Conservation (phyloP, 495 filamentous ascomycete species). For the Aspergillus diversus region DNA sequence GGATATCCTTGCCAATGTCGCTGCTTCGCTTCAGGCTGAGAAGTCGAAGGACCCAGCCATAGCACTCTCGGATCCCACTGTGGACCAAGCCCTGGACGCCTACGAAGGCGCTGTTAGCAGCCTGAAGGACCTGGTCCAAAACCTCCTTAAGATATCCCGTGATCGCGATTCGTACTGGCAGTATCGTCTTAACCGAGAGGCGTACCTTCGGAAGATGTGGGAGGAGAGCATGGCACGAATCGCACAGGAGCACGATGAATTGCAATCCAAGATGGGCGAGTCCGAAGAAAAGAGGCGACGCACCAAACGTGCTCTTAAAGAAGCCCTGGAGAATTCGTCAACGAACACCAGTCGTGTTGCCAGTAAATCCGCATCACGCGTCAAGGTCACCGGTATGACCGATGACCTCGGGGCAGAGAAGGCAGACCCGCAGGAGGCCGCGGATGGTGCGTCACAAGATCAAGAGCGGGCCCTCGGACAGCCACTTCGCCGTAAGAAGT, state of each 20-base stretch:
- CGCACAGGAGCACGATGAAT: slow-evolving; percentile 87
- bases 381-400: slow-evolving; percentile 21
- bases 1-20: slow-evolving; percentile 82
- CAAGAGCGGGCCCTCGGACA: slow-evolving; percentile 15
- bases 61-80: slow-evolving; percentile 71
- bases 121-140: slow-evolving; percentile 82
- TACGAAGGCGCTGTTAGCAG: slow-evolving; percentile 90
- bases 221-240: slow-evolving; percentile 98
- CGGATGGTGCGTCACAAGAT: slow-evolving; percentile 16
- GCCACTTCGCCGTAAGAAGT: slow-evolving; percentile 33
- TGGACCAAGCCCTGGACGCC: slow-evolving; percentile 77
- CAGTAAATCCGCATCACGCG: slow-evolving; percentile 34
- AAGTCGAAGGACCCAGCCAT: slow-evolving; percentile 67
- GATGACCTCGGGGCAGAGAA: slow-evolving; percentile 20
- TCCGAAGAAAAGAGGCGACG: slow-evolving; percentile 86
- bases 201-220: slow-evolving; percentile 89
- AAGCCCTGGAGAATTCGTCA: slow-evolving; percentile 71
- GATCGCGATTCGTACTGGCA: slow-evolving; percentile 98
- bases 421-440: slow-evolving; percentile 20
- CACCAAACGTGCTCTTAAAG: slow-evolving; percentile 86
- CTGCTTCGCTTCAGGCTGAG: slow-evolving; percentile 77
- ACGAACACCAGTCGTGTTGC: slow-evolving; percentile 48
- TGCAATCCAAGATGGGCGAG: slow-evolving; percentile 85
- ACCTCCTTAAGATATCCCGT: slow-evolving; percentile 85
- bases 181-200: slow-evolving; percentile 87